These are phyloP conservation scores for Fragaria iinumae DNA, from an alignment of 306 rosid genomes.

Conservation along the genomic window DNA sequence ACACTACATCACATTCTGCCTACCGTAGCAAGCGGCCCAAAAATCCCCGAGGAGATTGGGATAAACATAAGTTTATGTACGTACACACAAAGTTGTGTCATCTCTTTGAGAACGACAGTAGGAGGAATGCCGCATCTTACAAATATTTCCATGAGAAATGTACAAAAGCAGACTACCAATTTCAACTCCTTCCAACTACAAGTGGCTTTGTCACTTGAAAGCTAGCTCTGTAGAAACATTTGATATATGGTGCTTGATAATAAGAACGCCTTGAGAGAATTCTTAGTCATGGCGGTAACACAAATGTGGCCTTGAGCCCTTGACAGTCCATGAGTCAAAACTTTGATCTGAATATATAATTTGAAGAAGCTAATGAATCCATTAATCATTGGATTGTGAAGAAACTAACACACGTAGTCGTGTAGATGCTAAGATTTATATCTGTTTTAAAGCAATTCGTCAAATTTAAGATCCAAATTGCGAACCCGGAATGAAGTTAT, in stretches of 20 bases:
- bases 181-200: not conserved
- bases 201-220: conserved; percentile 1
- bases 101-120: not conserved
- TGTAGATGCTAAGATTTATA: too few species aligned
- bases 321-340: conserved; percentile 11
- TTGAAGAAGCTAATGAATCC: not conserved
- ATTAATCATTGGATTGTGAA: not conserved
- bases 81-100: not conserved
- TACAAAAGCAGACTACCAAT: not conserved
- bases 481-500: not conserved
- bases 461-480: not conserved
- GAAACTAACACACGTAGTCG: not conserved
- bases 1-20: not conserved
- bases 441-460: too few species aligned
- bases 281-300: conserved; percentile 5
- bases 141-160: not conserved
- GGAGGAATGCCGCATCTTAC: not conserved
- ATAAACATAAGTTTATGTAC: not conserved
- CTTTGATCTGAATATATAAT: not conserved
- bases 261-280: too few species aligned
- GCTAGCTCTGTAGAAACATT: not conserved
- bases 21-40: not conserved
- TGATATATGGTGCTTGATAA: not conserved
- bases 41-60: not conserved
- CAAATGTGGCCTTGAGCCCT: not conserved